Base-by-base conservation (phyloP, 495 filamentous ascomycete genomes). In the Opeltia flavorubescens region DNA sequence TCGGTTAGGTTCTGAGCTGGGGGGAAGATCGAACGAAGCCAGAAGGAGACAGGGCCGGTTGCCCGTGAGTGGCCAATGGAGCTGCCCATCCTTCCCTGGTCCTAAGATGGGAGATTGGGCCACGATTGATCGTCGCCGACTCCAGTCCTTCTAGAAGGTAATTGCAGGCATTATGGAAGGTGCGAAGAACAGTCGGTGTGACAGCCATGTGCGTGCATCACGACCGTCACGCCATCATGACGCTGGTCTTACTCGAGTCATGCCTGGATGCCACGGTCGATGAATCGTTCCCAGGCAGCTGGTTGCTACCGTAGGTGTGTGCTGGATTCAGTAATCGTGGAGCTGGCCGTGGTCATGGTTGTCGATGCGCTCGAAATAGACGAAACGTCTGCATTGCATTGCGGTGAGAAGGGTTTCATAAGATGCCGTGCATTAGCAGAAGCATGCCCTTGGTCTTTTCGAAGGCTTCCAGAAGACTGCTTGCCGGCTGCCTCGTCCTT, bases 141-240 rank as follows among this genome's bases (percentile, higher is more conserved):
- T 48, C 25, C 33, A 48, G 34, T 20, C 40, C 46, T 50, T 48
- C 54, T 53, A 53, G 54, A 51, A 43, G 51, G 43, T 30, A 33
- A 34, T 12, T 17, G 21, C 45, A 35, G 25, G 46, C 42, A 44
- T 43, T 27, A 46, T 46, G 41, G 20, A 31, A 53, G 23, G 18
- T 35, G 36, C 44, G 50, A 36, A 49, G 48, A 31, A 30, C 18
- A 33, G 43, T 54, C 33, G 42, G 42, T 48, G 47, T 17, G 43
- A 21, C 35, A 42, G 29, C 47, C 47, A 49, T 13, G 13, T 21
- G 29, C 45, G 31, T 36, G n/a, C 13, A 33, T 34, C 34, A 5
- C 30, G 20, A 40, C 9, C 18, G 6, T 41, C 33, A 33, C 18
- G 9, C 43, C 43, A 25, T 41, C 39, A 17, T 17, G 36, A 8